A percentile compares a stretch with the other conserved stretches of the same genome.
Evolutionary conservation across 129 eudicot genomes (phyloP).

Genomic region (Silybum marianum): DNA sequence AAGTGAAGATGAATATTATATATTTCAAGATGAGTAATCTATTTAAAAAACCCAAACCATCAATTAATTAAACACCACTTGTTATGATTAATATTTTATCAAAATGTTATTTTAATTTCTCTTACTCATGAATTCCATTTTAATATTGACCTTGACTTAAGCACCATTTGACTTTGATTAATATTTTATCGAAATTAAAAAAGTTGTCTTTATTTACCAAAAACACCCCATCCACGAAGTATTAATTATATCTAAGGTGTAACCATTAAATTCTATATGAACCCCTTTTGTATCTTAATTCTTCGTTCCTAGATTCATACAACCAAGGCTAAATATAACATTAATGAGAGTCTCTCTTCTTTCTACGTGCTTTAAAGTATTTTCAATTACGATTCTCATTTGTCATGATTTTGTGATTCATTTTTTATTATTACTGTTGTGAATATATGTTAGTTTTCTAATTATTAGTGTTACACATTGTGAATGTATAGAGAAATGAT

Average conservation of each 20-base stretch:
- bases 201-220: background rate
- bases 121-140: background rate
- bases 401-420: background rate
- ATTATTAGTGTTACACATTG: background rate
- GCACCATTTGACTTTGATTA: background rate
- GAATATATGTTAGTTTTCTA: background rate
- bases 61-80: too few species aligned
- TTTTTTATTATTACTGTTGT: too few species aligned
- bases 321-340: too few species aligned
- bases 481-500: background rate
- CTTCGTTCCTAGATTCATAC: too few species aligned
- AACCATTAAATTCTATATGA: background rate
- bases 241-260: background rate
- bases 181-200: too few species aligned
- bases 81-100: too few species aligned
- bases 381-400: too few species aligned
- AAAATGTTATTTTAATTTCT: too few species aligned
- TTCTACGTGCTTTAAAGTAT: background rate
- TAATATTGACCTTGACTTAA: background rate
- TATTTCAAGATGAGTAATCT: too few species aligned
- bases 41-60: too few species aligned
- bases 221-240: background rate
- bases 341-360: background rate
- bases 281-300: background rate
- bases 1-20: too few species aligned